Base-by-base conservation (phyloP, 495 filamentous ascomycete species). In the Glutinoglossum americanum region DNA sequence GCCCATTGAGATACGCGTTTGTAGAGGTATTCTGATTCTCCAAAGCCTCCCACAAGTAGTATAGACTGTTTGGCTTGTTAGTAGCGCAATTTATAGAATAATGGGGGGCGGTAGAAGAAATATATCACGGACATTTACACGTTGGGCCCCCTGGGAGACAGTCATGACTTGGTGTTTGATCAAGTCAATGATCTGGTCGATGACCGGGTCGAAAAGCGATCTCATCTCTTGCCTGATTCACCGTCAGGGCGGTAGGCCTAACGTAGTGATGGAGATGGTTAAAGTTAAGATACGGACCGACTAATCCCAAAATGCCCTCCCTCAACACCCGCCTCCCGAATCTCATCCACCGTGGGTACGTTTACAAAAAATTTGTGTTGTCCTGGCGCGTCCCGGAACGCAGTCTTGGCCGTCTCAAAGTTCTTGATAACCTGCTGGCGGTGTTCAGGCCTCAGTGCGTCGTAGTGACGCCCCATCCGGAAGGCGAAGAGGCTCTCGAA, bases 41-140 rank as follows among this genome's bases (percentile, higher is more conserved):
- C 83, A 59, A 85, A 82, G 0, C 83, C 83, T 3, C 83, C 82
- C 17, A 86, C 83, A 0, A 86, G 73, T n/a, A 85, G 69, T 33
- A 86, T 79, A 1, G 78, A 75, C 61, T 74, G 17, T 45, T 19
- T 21, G 3, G 41, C 1, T 45, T 4, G 10, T 45, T 3, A 45
- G 19, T 21, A 11, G 70, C 68, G 0, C n/a, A 68, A 70, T 44
- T 33, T 21, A 45, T 11, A 21, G 41, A 45, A 39, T 63, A 57
- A 23, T 71, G 65, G 39, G 76, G 72, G 9, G 65, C 64, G 0
- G 65, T 56, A 33, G 7, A 15, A 13, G 5, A 11, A 21, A 45
- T 19, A 5, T 5, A 3, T 21, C 41, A 21, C 41, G 15, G 2
- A 45, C 41, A 13, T 45, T 21, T 45, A 45, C 41, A 3, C 41